Percentiles rank a stretch among this genome's conserved stretches.
Evolutionary conservation across 2,329 filamentous ascomycete species (phyloP).

Genomic region (Penicillium decumbens): DNA sequence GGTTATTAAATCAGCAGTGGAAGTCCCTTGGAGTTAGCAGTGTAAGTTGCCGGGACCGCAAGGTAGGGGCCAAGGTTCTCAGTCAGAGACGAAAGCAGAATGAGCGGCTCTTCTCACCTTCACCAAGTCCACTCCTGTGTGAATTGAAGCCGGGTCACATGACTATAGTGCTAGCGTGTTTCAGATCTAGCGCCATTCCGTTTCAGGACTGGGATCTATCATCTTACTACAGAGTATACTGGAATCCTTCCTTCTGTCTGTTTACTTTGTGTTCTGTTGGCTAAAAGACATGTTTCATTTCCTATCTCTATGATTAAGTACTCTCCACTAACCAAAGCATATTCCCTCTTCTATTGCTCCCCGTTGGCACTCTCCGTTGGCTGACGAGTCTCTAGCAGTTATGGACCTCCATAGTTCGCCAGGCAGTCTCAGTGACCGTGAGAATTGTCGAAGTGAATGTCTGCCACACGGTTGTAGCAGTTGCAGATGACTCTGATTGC

Average conservation of each 20-base stretch:
- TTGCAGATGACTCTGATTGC: no score
- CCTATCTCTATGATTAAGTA: neutral
- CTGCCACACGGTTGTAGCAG: neutral
- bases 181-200: conserved; percentile 24
- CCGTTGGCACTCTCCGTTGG: neutral
- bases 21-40: neutral
- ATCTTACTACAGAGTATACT: neutral
- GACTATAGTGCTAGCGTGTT: conserved; percentile 32
- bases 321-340: neutral
- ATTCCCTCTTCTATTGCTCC: neutral
- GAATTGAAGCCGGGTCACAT: conserved; percentile 14
- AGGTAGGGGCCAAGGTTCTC: neutral
- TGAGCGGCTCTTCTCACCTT: neutral
- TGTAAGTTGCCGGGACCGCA: neutral
- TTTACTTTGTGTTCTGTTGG: neutral
- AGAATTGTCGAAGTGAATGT: neutral
- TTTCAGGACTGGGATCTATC: conserved; percentile 3
- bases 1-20: neutral
- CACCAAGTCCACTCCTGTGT: conserved; percentile 10
- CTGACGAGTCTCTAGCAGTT: conserved; percentile 8
- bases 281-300: neutral
- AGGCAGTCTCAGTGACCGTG: conserved; percentile 23
- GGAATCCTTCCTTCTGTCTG: neutral
- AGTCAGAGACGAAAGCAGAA: conserved; percentile 2
- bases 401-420: conserved; percentile 23